A percentile compares a stretch with the other conserved stretches of the same genome.
Conservation (phyloP, 2,329 filamentous ascomycete species). For the Colletotrichum tanaceti region DNA sequence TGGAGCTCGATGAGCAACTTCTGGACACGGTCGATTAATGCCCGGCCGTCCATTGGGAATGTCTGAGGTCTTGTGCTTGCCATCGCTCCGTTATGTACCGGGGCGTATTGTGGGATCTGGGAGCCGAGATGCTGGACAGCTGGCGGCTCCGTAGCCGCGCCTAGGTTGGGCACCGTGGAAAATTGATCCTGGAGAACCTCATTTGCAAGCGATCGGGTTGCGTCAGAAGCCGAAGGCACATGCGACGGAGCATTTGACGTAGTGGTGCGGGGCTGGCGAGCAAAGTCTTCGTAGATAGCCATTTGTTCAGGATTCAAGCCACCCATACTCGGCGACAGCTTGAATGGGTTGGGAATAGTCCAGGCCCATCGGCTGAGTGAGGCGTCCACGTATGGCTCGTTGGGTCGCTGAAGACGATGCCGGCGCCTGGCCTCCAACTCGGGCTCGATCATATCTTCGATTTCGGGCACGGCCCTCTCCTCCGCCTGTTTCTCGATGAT, state of each 20-base stretch:
- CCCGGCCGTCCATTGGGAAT: constrained; percentile 64
- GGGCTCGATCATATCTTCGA: constrained; percentile 89
- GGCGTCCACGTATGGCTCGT: constrained; percentile 85
- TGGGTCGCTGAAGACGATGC: constrained; percentile 79
- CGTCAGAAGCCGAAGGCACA: constrained; percentile 68
- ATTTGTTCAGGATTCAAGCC: constrained; percentile 93
- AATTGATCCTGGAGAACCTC: constrained; percentile 74
- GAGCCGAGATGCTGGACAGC: constrained; percentile 61
- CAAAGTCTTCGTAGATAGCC: constrained; percentile 97
- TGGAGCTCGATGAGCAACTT: constrained; percentile 70
- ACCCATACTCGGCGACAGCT: constrained; percentile 74
- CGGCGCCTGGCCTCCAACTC: constrained; percentile 82
- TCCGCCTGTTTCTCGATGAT: constrained; percentile 97
- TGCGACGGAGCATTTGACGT: constrained; percentile 66
- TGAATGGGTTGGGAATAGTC: constrained; percentile 93
- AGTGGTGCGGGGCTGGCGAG: constrained; percentile 79
- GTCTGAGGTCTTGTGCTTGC: constrained; percentile 63
- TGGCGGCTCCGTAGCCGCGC: constrained; percentile 70
- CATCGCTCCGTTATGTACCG: constrained; percentile 58
- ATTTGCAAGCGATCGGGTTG: constrained; percentile 70
- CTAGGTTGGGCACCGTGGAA: constrained; percentile 65
- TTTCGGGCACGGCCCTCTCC: constrained; percentile 91
- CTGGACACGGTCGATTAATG: constrained; percentile 65
- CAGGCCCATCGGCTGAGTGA: constrained; percentile 90
- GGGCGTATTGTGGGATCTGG: constrained; percentile 67